phyloP scores from a whole-genome alignment of 2,329 filamentous ascomycete genomes.

The Aspergillus cejpii region DNA sequence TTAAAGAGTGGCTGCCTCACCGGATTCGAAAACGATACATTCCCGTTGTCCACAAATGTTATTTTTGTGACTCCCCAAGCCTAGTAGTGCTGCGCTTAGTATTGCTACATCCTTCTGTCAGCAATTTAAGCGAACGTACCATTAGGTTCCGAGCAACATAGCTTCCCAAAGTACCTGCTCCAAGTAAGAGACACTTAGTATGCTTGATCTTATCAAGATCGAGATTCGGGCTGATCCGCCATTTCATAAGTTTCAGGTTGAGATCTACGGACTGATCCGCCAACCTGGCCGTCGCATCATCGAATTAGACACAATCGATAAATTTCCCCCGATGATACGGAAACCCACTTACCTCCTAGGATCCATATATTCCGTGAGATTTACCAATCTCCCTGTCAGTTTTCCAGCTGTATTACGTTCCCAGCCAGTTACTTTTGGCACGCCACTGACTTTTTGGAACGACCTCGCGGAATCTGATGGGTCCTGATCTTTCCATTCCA shows the following conservation, averaged over 20 bases:
- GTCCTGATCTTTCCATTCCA: constrained; percentile 39
- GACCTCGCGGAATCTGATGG: constrained; percentile 27
- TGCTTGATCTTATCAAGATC: constrained; percentile 83
- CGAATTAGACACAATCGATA: not conserved
- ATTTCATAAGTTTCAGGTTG: constrained; percentile 97
- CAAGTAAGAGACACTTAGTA: constrained; percentile 82
- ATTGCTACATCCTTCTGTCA: not conserved
- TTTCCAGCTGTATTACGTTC: constrained; percentile 76
- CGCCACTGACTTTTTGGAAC: constrained; percentile 24
- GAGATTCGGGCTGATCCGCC: constrained; percentile 84
- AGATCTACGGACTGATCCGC: constrained; percentile 93
- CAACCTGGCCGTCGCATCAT: constrained; percentile 41
- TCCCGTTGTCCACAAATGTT: constrained; percentile 90
- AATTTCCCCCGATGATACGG: not conserved
- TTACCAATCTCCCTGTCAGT: constrained; percentile 67
- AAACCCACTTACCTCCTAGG: constrained; percentile 51
- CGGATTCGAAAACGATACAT: constrained; percentile 92
- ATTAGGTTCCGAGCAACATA: constrained; percentile 89
- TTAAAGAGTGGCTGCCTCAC: constrained; percentile 89
- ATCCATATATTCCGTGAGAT: constrained; percentile 90
- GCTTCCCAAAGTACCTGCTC: constrained; percentile 85
- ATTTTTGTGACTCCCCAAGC: constrained; percentile 95
- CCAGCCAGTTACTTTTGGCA: constrained; percentile 95
- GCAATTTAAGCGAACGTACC: constrained; percentile 29
- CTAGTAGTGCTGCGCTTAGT: constrained; percentile 17